Conservation (phyloP, 345 rosid species). For the Aquilaria sinensis region DNA sequence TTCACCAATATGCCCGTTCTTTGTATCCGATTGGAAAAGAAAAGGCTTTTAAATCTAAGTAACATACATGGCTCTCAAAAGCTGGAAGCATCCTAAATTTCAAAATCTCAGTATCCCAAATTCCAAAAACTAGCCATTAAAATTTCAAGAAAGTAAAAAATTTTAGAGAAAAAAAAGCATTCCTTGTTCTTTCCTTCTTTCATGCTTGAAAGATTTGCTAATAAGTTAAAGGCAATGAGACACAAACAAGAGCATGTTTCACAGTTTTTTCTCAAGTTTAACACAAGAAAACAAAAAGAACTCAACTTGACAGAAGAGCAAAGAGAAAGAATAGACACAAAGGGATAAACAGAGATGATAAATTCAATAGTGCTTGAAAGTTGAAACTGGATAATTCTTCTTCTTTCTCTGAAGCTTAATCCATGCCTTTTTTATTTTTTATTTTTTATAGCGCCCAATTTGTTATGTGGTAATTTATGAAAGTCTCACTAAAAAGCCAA, state of each 20-base stretch:
- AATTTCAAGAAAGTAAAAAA: no score
- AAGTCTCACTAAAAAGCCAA: conserved; percentile 27
- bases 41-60: conserved; percentile 22
- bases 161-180: background rate
- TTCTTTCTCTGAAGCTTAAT: conserved; percentile 4
- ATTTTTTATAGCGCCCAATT: background rate
- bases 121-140: background rate
- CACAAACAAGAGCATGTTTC: conserved; percentile 45
- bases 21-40: conserved; percentile 11
- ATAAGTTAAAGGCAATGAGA: conserved; percentile 23
- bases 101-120: conserved; percentile 26
- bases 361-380: conserved; percentile 16
- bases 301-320: conserved; percentile 28
- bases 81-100: conserved; percentile 61
- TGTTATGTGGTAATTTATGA: background rate
- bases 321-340: conserved; percentile 2
- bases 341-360: background rate
- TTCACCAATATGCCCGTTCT: no score
- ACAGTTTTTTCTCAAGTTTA: conserved; percentile 20
- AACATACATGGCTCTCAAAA: conserved; percentile 73
- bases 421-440: conserved; percentile 4
- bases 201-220: conserved; percentile 46
- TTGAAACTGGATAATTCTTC: background rate
- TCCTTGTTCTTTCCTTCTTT: conserved; percentile 21
- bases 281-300: conserved; percentile 19